phyloP scores from a whole-genome alignment of 257 asterid genomes.

The Lycium barbarum region DNA sequence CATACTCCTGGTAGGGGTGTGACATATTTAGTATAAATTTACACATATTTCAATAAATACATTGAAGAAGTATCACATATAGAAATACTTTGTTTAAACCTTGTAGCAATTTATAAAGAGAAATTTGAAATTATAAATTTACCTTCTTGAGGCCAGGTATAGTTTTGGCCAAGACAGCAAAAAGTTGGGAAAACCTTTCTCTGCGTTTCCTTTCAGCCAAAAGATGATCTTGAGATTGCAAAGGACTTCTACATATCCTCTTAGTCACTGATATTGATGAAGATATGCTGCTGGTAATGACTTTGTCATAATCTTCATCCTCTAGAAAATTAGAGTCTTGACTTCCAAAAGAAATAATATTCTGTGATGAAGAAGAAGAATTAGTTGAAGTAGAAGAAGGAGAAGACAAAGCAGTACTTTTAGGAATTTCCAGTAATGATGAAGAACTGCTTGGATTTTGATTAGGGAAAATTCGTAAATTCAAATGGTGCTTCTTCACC shows the following conservation, averaged over 20 bases:
- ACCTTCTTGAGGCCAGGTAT: constrained; percentile 21
- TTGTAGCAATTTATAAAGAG: not conserved
- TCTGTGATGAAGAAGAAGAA: not conserved
- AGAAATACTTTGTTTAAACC: not conserved
- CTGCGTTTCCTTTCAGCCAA: constrained; percentile 28
- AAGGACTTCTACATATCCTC: not conserved
- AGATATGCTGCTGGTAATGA: not conserved
- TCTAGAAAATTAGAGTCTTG: not conserved
- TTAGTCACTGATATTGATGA: not conserved
- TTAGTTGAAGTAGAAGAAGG: not conserved
- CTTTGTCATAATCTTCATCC: constrained; percentile 19
- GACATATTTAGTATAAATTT: no score
- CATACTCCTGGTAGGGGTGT: no score
- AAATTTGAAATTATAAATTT: not conserved
- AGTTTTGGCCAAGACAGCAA: constrained; percentile 20
- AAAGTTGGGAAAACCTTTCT: constrained; percentile 21
- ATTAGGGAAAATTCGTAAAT: constrained; percentile 12
- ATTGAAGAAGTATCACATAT: no score
- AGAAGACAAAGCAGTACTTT: not conserved
- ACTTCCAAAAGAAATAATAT: constrained; percentile 24
- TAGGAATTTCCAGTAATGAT: not conserved
- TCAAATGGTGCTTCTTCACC: constrained; percentile 14
- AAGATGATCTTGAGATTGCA: constrained; percentile 30
- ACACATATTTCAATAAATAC: no score
- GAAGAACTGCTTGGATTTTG: not conserved